Conservation (phyloP, 2,329 filamentous ascomycete genomes). For the Tolypocladium inflatum region DNA sequence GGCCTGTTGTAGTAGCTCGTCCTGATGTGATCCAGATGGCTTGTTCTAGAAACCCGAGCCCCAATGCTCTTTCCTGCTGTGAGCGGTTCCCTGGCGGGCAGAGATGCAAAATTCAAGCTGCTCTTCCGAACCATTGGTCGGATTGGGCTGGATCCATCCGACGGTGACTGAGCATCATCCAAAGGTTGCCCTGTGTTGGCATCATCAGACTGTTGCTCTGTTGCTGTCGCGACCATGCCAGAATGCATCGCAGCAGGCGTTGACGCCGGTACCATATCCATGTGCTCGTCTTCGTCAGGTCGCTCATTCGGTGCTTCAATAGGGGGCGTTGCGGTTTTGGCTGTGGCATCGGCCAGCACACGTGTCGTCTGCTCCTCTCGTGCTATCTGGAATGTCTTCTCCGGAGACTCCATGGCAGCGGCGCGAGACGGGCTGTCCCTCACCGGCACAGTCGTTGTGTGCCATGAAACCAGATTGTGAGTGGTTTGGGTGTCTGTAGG, state of each 20-base stretch:
- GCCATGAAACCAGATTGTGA: conserved; percentile 9
- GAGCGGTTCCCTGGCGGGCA: conserved; percentile 84
- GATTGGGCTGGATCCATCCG: conserved; percentile 64
- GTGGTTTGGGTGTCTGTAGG: conserved; percentile 10
- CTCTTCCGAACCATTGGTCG: conserved; percentile 79
- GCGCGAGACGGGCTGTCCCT: conserved; percentile 14
- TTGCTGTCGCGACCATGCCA: not conserved
- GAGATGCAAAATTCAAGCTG: conserved; percentile 86
- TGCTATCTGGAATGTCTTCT: conserved; percentile 31
- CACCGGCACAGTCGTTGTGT: conserved; percentile 7
- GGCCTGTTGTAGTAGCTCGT: conserved; percentile 66
- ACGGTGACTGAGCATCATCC: conserved; percentile 49
- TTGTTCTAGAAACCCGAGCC: conserved; percentile 61
- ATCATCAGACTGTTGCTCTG: not conserved
- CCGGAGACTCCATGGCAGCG: conserved; percentile 19
- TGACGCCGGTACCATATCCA: not conserved
- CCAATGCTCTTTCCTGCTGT: conserved; percentile 77
- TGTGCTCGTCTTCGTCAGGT: not conserved
- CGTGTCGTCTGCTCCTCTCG: conserved; percentile 32
- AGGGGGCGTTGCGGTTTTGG: not conserved
- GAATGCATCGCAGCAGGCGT: not conserved
- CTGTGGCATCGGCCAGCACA: conserved; percentile 6
- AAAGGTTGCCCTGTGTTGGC: conserved; percentile 1
- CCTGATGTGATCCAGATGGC: conserved; percentile 64
- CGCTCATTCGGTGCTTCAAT: not conserved